Percentiles rank a stretch among this genome's conserved stretches.
Evolutionary conservation across 1,139 yeast genomes (phyloP).

Genomic region (Zygosaccharomyces sapae): DNA sequence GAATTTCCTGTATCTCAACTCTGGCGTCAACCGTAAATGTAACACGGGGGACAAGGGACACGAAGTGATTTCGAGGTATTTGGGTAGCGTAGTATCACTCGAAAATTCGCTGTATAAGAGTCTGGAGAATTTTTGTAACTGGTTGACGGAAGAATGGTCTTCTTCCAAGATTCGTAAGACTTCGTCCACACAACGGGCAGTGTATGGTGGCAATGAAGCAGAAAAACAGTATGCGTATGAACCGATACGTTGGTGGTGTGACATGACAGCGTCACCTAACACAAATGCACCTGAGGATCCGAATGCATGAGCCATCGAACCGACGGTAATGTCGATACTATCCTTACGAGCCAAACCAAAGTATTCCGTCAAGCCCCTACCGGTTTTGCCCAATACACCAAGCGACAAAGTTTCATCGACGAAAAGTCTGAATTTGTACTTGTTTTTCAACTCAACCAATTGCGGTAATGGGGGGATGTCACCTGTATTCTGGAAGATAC

Average conservation of each 20-base stretch:
- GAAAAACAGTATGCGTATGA: slow-evolving; percentile 88
- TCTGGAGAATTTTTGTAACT: slow-evolving; percentile 39
- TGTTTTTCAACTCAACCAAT: slow-evolving; percentile 69
- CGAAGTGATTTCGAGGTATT: slow-evolving; percentile 53
- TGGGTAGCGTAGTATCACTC: slow-evolving; percentile 34
- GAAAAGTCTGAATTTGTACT: slow-evolving; percentile 78
- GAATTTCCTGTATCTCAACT: slow-evolving; percentile 34
- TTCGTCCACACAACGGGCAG: slow-evolving; percentile 68
- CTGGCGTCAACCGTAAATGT: slow-evolving; percentile 52
- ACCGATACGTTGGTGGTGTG: slow-evolving; percentile 87
- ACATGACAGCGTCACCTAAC: slow-evolving; percentile 78
- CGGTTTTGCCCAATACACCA: slow-evolving; percentile 80
- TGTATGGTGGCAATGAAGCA: slow-evolving; percentile 91
- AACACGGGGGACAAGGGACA: slow-evolving; percentile 60
- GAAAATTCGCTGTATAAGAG: slow-evolving; percentile 40
- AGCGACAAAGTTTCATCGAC: slow-evolving; percentile 84
- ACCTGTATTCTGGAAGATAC: slow-evolving; percentile 76
- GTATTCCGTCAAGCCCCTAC: slow-evolving; percentile 80
- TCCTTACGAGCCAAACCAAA: slow-evolving; percentile 56
- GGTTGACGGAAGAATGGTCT: slow-evolving; percentile 35
- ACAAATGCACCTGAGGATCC: slow-evolving; percentile 96
- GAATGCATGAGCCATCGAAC: slow-evolving; percentile 76
- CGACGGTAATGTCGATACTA: slow-evolving; percentile 73
- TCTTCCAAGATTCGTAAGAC: slow-evolving; percentile 48
- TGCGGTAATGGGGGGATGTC: slow-evolving; percentile 70